Evolutionary conservation across 2,329 filamentous ascomycete species (phyloP).

Genomic region (Hansfordia pulvinata): DNA sequence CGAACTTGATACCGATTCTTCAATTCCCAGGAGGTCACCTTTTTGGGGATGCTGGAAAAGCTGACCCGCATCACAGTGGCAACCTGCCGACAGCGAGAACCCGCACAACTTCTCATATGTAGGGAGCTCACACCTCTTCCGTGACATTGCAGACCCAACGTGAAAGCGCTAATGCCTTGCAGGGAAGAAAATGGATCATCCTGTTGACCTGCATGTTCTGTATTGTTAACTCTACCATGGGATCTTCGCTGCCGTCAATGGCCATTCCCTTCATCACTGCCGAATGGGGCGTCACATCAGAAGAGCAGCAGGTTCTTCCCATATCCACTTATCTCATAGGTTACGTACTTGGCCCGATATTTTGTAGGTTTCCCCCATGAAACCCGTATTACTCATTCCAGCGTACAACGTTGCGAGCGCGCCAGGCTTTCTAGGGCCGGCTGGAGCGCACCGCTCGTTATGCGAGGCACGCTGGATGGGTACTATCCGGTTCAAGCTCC

Average conservation of each 20-base stretch:
- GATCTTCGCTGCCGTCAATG: conserved; percentile 50
- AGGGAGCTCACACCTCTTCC: conserved; percentile 4
- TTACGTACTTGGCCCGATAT: conserved; percentile 38
- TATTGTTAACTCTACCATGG: conserved; percentile 56
- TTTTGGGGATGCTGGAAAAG: conserved; percentile 10
- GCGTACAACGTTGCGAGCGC: too few species aligned
- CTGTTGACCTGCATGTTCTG: conserved; percentile 40
- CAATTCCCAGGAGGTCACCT: too few species aligned
- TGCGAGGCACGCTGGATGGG: conserved; percentile 1
- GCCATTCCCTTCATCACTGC: conserved; percentile 41
- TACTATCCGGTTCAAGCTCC: conserved; percentile 25
- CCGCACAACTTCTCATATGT: conserved; percentile 36
- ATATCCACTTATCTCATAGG: conserved; percentile 52
- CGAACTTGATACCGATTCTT: too few species aligned
- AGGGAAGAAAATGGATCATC: conserved; percentile 40
- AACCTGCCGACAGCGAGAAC: conserved; percentile 32
- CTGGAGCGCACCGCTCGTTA: too few species aligned
- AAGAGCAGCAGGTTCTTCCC: conserved; percentile 34
- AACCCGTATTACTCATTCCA: background rate
- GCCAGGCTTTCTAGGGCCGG: too few species aligned
- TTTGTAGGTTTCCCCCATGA: conserved; percentile 9
- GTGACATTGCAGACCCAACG: background rate
- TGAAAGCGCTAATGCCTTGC: conserved; percentile 2
- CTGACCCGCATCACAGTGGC: conserved; percentile 31
- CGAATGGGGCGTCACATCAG: conserved; percentile 40